Evolutionary conservation across 495 filamentous ascomycete genomes (phyloP).

Genomic region (Penicillium turbatum): DNA sequence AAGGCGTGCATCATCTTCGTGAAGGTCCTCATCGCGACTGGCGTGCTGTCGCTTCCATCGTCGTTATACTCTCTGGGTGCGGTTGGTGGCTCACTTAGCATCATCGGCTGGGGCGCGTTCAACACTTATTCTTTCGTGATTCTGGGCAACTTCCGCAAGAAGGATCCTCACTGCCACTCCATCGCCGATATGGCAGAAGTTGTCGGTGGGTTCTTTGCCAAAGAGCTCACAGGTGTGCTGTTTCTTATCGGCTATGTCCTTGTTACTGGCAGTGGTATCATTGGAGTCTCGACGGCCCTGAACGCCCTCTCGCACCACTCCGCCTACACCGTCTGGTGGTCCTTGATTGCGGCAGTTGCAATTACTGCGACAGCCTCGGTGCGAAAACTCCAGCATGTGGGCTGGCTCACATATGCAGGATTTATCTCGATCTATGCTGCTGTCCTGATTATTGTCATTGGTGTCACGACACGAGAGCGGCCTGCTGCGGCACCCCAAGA

Average conservation of each 20-base stretch:
- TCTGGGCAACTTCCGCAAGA: conserved; percentile 29
- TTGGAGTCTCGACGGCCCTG: conserved; percentile 45
- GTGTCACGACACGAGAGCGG: conserved; percentile 38
- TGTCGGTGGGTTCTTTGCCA: conserved; percentile 51
- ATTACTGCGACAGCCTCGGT: conserved; percentile 48
- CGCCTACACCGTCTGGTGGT: conserved; percentile 45
- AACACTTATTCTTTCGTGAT: conserved; percentile 47
- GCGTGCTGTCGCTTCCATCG: conserved; percentile 56
- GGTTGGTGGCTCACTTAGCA: conserved; percentile 51
- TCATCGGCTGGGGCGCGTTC: conserved; percentile 54
- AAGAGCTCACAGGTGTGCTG: conserved; percentile 36
- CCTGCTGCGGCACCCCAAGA: conserved; percentile 33
- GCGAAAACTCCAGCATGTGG: conserved; percentile 35
- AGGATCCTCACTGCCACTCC: conserved; percentile 36
- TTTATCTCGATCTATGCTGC: conserved; percentile 43
- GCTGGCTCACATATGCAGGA: conserved; percentile 42
- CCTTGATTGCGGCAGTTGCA: conserved; percentile 51
- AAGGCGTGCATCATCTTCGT: conserved; percentile 51
- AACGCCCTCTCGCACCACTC: conserved; percentile 48
- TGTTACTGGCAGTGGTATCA: conserved; percentile 41
- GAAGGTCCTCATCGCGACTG: conserved; percentile 51
- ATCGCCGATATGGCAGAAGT: conserved; percentile 68
- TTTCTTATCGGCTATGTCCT: conserved; percentile 48
- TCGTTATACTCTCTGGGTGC: conserved; percentile 59
- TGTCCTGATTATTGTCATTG: conserved; percentile 47